Evolutionary conservation across 352 stramenopile species (phyloP).

Genomic region (Phytopythium vexans): DNA sequence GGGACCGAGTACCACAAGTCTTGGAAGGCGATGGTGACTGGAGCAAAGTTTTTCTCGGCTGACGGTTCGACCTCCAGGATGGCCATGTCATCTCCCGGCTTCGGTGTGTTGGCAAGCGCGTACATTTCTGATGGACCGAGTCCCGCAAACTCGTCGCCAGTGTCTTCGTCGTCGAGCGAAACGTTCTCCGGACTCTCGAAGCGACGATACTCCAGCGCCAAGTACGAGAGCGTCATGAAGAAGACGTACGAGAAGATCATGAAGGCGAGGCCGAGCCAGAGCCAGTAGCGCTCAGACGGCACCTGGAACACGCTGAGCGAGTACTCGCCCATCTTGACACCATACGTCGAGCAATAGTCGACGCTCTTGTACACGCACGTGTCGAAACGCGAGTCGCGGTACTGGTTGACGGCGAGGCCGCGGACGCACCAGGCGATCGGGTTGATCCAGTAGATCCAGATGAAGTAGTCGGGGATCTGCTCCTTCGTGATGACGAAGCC

Average conservation of each 20-base stretch:
- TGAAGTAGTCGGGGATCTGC: conserved; percentile 29
- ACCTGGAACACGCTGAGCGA: conserved; percentile 37
- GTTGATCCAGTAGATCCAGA: conserved; percentile 64
- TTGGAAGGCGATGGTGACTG: conserved; percentile 42
- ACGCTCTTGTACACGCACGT: conserved; percentile 34
- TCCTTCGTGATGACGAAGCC: conserved; percentile 41
- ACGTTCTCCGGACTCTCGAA: conserved; percentile 24
- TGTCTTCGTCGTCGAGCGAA: conserved; percentile 10
- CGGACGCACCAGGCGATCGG: conserved; percentile 45
- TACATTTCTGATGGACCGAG: background rate
- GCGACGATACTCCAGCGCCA: conserved; percentile 33
- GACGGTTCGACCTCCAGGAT: background rate
- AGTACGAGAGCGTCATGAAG: conserved; percentile 28
- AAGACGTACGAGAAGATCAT: conserved; percentile 21
- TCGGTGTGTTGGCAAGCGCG: background rate
- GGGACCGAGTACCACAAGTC: conserved; percentile 45
- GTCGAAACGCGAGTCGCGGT: conserved; percentile 24
- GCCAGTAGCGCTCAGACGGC: conserved; percentile 31
- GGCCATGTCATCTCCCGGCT: background rate
- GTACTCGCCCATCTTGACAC: conserved; percentile 24
- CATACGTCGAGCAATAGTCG: conserved; percentile 37
- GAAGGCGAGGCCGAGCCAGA: conserved; percentile 28
- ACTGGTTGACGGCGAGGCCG: conserved; percentile 42
- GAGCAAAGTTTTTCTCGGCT: conserved; percentile 16
- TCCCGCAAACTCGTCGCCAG: conserved; percentile 15